These are phyloP conservation scores for Brasilioporus rufonigricans DNA, from an alignment of 768 basidiomycete species.

Conservation along the genomic window DNA sequence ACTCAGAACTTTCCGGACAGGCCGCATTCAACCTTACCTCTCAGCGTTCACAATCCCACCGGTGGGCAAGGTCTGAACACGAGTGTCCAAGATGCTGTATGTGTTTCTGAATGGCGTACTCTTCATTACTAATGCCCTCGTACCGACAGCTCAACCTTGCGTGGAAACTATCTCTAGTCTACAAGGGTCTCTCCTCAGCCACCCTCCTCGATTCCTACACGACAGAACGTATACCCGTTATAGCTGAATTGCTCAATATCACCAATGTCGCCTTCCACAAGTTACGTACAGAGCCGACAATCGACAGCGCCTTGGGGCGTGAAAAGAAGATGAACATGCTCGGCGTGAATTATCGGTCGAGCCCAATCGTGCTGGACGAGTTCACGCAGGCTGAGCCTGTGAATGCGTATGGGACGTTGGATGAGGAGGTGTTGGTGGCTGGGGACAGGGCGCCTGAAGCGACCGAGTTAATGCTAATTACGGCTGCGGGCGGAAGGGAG, in stretches of 20 bases:
- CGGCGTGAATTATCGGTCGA: slow-evolving; percentile 37
- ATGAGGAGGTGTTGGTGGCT: slow-evolving; percentile 33
- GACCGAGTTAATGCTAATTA: slow-evolving; percentile 31
- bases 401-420: slow-evolving; percentile 11
- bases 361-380: slow-evolving; percentile 3
- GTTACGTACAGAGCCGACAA: neutral
- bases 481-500: neutral
- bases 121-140: neutral
- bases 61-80: slow-evolving; percentile 36
- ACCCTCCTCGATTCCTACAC: slow-evolving; percentile 41
- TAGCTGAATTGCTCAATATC: slow-evolving; percentile 42
- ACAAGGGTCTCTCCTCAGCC: slow-evolving; percentile 34
- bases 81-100: slow-evolving; percentile 40
- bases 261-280: slow-evolving; percentile 29
- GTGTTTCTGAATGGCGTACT: slow-evolving; percentile 12
- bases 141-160: slow-evolving; percentile 37
- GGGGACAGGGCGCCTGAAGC: slow-evolving; percentile 49
- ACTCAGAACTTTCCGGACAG: neutral
- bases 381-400: neutral
- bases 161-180: slow-evolving; percentile 45
- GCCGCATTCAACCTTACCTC: neutral
- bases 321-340: slow-evolving; percentile 22
- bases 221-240: slow-evolving; percentile 45
- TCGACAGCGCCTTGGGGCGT: neutral
- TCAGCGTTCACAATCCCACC: slow-evolving; percentile 25